Percentiles rank a stretch among this genome's conserved stretches.
Evolutionary conservation across 2,329 filamentous ascomycete species (phyloP).

Genomic region (Tothia fuscella): DNA sequence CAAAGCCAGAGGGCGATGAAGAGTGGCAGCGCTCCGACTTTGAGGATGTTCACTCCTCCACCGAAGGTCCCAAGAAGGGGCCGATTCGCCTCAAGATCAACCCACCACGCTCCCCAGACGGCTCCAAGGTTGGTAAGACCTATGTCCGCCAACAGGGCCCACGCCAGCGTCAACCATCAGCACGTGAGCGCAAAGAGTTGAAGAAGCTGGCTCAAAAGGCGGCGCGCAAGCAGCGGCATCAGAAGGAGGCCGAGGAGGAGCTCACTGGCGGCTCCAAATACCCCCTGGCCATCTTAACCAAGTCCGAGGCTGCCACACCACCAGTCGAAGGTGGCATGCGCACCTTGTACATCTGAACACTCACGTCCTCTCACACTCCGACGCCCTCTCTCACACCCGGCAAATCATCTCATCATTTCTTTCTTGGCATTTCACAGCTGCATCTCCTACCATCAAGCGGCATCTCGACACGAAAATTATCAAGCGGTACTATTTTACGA

Average conservation of each 20-base stretch:
- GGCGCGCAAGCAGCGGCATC: slow-evolving; percentile 27
- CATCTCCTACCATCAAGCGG: too few species aligned
- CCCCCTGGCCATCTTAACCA: slow-evolving; percentile 7
- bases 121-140: slow-evolving; percentile 14
- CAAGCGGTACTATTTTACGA: too few species aligned
- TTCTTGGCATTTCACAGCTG: too few species aligned
- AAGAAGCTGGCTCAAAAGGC: slow-evolving; percentile 31
- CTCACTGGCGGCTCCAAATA: not conserved
- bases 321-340: slow-evolving; percentile 7
- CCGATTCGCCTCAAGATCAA: slow-evolving; percentile 23
- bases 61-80: not conserved
- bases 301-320: slow-evolving; percentile 4
- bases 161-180: slow-evolving; percentile 19
- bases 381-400: too few species aligned
- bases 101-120: slow-evolving; percentile 14
- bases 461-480: too few species aligned
- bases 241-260: slow-evolving; percentile 14
- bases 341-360: slow-evolving; percentile 8
- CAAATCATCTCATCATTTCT: too few species aligned
- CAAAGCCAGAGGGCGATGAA: slow-evolving; percentile 14
- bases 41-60: not conserved
- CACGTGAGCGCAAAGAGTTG: slow-evolving; percentile 26
- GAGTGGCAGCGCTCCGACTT: slow-evolving; percentile 8
- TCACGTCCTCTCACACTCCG: too few species aligned
- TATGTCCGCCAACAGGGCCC: slow-evolving; percentile 24